Evolutionary conservation across 2,329 filamentous ascomycete species (phyloP).

Genomic region (Microdochium trichocladiopsis): DNA sequence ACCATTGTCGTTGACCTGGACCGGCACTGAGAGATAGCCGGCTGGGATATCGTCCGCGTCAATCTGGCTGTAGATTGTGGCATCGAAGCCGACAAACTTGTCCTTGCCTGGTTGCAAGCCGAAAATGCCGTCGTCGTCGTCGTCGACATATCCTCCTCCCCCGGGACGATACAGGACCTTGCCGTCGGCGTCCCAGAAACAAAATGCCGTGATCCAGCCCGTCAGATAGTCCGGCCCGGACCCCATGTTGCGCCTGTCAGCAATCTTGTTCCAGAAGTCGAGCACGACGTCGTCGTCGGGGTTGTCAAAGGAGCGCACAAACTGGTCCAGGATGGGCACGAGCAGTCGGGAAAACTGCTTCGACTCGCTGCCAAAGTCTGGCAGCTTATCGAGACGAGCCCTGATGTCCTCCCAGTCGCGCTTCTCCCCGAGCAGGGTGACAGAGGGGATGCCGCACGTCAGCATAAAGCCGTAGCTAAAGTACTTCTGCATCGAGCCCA

Average conservation of each 20-base stretch:
- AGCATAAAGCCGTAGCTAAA: conserved; percentile 26
- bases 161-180: conserved; percentile 9
- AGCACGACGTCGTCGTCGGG: conserved; percentile 14
- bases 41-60: conserved; percentile 17
- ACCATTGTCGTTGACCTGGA: conserved; percentile 16
- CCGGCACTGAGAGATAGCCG: conserved; percentile 19
- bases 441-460: conserved; percentile 40
- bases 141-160: too few species aligned
- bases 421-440: conserved; percentile 40
- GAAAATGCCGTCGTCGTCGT: too few species aligned
- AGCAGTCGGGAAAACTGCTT: conserved; percentile 24
- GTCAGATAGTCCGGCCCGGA: conserved; percentile 18
- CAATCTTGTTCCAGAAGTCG: conserved; percentile 28
- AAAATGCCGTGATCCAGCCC: conserved; percentile 25
- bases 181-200: conserved; percentile 21
- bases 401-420: conserved; percentile 33
- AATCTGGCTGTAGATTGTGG: conserved; percentile 4
- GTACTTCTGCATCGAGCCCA: conserved; percentile 42
- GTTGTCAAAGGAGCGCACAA: conserved; percentile 28
- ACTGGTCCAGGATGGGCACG: conserved; percentile 25
- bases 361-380: conserved; percentile 26
- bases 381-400: conserved; percentile 26
- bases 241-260: conserved; percentile 17
- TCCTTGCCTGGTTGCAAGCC: too few species aligned
- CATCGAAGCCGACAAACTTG: neutral